Conservation (phyloP, 1,139 yeast species). For the Nakaseomyces sp. region DNA sequence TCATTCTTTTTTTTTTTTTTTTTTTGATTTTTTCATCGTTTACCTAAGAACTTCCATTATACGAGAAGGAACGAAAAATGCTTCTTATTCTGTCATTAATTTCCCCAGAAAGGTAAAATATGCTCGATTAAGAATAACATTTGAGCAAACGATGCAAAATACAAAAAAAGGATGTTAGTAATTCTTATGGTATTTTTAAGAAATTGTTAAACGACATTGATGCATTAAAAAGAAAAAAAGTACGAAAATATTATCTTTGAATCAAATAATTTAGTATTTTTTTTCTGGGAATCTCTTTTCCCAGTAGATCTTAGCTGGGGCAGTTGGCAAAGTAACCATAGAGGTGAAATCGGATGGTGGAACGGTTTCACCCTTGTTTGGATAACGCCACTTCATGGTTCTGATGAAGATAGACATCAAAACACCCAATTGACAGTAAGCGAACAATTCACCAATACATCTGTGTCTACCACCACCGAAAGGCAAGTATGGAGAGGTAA, state of each 20-base stretch:
- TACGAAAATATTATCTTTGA: not conserved
- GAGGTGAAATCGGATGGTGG: constrained; percentile 81
- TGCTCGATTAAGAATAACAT: no score
- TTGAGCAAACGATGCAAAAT: no score
- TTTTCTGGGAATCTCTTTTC: constrained; percentile 43
- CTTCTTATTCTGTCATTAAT: no score
- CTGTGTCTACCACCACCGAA: constrained; percentile 99
- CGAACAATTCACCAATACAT: constrained; percentile 98
- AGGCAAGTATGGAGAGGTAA: constrained; percentile 88
- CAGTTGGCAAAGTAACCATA: constrained; percentile 86
- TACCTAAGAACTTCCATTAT: not conserved
- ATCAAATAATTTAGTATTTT: constrained; percentile 9
- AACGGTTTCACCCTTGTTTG: constrained; percentile 42
- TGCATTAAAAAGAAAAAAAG: not conserved
- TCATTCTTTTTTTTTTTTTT: no score
- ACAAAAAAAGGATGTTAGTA: no score
- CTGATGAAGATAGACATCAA: constrained; percentile 68
- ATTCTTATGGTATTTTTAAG: not conserved
- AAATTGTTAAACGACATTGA: not conserved
- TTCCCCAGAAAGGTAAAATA: no score
- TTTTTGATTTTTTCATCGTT: not conserved
- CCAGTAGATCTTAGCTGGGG: constrained; percentile 76
- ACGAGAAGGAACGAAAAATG: no score
- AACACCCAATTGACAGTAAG: constrained; percentile 87
- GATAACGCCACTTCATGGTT: constrained; percentile 67